phyloP scores from a whole-genome alignment of 805 yeast genomes.

The Cyberlindnera euphorbiiphila region DNA sequence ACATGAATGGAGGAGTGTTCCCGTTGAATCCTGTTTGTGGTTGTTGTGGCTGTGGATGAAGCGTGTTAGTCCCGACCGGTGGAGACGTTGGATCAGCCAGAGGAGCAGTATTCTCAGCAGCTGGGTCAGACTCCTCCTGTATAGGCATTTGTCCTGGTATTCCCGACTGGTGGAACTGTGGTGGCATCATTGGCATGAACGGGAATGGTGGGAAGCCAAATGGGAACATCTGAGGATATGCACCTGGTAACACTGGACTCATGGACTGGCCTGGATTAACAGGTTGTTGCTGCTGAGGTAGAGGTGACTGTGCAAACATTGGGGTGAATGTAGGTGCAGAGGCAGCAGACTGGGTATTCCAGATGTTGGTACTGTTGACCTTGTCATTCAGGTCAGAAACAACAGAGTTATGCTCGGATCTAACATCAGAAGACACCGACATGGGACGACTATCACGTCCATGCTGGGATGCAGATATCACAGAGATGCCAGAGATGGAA shows the following conservation, averaged over 20 bases:
- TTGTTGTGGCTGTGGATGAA: slow-evolving; percentile 21
- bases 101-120: neutral
- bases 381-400: slow-evolving; percentile 29
- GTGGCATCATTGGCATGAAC: slow-evolving; percentile 31
- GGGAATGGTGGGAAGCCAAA: slow-evolving; percentile 36
- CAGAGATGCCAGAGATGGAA: too few species aligned
- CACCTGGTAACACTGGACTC: slow-evolving; percentile 20
- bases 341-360: slow-evolving; percentile 70
- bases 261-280: slow-evolving; percentile 5
- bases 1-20: slow-evolving; percentile 22
- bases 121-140: neutral
- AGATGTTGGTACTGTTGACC: slow-evolving; percentile 36
- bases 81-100: slow-evolving; percentile 2
- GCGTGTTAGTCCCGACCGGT: slow-evolving; percentile 5
- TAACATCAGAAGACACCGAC: slow-evolving; percentile 28
- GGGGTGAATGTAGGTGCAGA: slow-evolving; percentile 58
- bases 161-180: slow-evolving; percentile 17
- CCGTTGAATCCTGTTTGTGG: slow-evolving; percentile 17
- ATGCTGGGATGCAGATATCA: too few species aligned
- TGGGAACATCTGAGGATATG: slow-evolving; percentile 31
- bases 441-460: slow-evolving; percentile 21
- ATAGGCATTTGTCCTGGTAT: slow-evolving; percentile 4
- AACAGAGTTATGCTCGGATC: slow-evolving; percentile 34
- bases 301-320: slow-evolving; percentile 25
- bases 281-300: slow-evolving; percentile 8